These are phyloP conservation scores for Phytopythium ostracodes DNA, from an alignment of 352 stramenopile genomes.

Conservation along the genomic window DNA sequence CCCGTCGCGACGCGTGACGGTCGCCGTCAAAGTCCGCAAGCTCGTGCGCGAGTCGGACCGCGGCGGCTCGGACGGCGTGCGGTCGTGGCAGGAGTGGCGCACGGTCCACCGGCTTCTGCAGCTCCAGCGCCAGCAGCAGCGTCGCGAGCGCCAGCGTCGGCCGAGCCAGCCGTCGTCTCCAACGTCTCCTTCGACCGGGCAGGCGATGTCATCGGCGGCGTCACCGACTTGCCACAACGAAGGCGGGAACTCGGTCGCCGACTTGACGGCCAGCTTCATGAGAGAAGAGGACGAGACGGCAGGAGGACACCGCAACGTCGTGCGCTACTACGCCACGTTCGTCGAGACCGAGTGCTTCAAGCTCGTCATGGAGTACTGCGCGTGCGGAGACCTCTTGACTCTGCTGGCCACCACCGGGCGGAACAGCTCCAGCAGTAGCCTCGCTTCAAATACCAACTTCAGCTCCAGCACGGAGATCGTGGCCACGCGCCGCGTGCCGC, in stretches of 20 bases:
- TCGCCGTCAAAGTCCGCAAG: conserved; percentile 30
- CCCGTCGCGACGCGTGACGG: conserved; percentile 1
- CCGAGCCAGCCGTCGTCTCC: conserved; percentile 8
- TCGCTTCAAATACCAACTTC: neutral
- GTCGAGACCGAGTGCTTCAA: conserved; percentile 40
- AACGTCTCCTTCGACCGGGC: neutral
- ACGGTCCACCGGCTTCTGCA: conserved; percentile 26
- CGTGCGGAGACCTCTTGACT: conserved; percentile 39
- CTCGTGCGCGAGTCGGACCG: conserved; percentile 30
- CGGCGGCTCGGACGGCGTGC: conserved; percentile 25
- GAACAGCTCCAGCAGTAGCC: conserved; percentile 11
- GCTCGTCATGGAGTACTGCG: conserved; percentile 63
- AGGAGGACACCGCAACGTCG: conserved; percentile 36
- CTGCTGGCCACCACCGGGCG: conserved; percentile 20
- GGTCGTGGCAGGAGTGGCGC: conserved; percentile 36
- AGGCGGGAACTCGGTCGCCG: neutral
- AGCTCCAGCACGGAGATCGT: conserved; percentile 4
- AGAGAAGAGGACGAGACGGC: conserved; percentile 2
- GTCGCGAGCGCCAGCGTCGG: neutral
- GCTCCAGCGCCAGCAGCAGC: conserved; percentile 12
- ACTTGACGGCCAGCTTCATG: neutral
- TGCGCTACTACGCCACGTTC: conserved; percentile 39
- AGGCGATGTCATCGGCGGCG: neutral
- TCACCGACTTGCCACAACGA: neutral
- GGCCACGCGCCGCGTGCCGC: conserved; percentile 17